Evolutionary conservation across 768 basidiomycete genomes (phyloP), one percentile per base, ranked within the genome.

Genomic region (Tulasnella sp.): DNA sequence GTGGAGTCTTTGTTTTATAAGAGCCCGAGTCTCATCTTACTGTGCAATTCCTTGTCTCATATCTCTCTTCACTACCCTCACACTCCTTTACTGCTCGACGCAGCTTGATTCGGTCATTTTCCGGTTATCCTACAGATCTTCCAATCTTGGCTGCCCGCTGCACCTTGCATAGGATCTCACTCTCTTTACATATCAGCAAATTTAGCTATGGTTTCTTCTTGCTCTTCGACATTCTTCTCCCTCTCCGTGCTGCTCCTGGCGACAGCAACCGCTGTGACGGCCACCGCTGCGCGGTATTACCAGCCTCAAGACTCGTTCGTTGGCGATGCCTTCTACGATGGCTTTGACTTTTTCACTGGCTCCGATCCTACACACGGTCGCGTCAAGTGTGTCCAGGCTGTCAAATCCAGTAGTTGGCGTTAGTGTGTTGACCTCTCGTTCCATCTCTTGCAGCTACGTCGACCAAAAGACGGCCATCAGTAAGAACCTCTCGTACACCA

Each of bases 401-500:
- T 32, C 17, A 7, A 17, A 10, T 7, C 9, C 15, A 30, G 27
- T 19, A 19, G 23, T 3, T 2, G 10, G 19, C 17, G 51, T 52
- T 29, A 10, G 13, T 21, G 23, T 52, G 23, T 30, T 29, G 27
- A 38, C 27, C 29, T n/a, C n/a, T 15, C 29, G 13, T 34, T n/a
- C 34, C 19, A 19, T 30, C 19, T 7, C 29, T 47, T 78, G 74
- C 30, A 73, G 75, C 61, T 80, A 79, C 60, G 75, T 79, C 55
- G 63, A 67, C 62, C 69, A 76, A 56, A 67, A 68, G 2, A 80
- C 79, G 0, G 84, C 85, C 0, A 61, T 72, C 23, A 69, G 71
- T 13, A 67, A 76, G 52, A 84, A 85, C 65, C 67, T 88, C 51
- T 83, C 82, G 2, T 83, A 73, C 61, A 73, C 81, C 3, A 75